Evolutionary conservation across 495 filamentous ascomycete genomes (phyloP), one percentile per base, ranked within the genome.

Genomic region (Saxispiralis lemnorum): DNA sequence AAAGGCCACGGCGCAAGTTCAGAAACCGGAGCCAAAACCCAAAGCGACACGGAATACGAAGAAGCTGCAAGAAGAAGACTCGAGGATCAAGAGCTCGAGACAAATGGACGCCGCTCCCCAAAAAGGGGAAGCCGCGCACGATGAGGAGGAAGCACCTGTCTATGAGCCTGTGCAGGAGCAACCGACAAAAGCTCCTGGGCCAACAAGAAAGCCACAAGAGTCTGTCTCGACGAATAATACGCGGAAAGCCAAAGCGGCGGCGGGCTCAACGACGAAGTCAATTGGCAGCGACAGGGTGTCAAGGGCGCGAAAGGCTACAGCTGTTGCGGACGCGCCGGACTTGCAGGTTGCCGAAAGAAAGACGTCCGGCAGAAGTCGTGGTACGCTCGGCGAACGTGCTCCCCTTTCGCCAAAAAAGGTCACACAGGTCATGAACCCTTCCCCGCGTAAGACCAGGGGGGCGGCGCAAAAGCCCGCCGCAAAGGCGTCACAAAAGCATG

Each of bases 331-430:
- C 7, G 38, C 21, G 38, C 9, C 38, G 30, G 13, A 12, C 12
- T 7, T 18, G 36, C 15, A 16, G 5, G 36, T 10, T 12, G 15
- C 20, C 36, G 36, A 38, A 11, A 7, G 19, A 11, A 7, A 15
- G 17, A 38, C 5, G 20, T 7, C 17, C 2, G 16, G 18, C 24
- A 28, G 24, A 28, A 28, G 5, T 9, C 24, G 24, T 9, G 24
- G 24, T 9, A 2, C 36, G 16, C 4, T 28, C 7, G 16, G 31
- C 4, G 47, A 41, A 1, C 12, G 45, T 10, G 21, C 13, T 14
- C 31, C 50, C 10, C 31, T 53, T 15, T 49, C 45, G n/a, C 50
- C 50, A 7, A 53, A 53, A 39, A 53, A 53, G 46, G 43, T 53
- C 38, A 48, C 50, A 11, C 50, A 53, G 36, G 46, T 52, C 6